Evolutionary conservation across 371 early-diverging fungal genomes (phyloP), one percentile per base, ranked within the genome.

Genomic region (Cokeromyces recurvatus): DNA sequence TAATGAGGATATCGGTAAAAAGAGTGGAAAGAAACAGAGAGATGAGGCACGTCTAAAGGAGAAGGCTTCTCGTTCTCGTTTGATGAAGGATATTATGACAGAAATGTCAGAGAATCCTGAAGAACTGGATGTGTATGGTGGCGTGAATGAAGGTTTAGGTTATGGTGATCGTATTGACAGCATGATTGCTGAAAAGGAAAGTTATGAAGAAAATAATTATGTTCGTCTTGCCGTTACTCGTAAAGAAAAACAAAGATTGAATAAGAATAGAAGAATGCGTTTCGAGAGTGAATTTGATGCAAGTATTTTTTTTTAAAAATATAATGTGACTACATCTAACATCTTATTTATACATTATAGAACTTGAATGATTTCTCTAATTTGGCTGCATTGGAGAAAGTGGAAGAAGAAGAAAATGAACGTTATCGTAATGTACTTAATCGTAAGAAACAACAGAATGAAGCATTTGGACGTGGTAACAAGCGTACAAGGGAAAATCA

Each of bases 161-260:
- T 62, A 52, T 31, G 71, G 73, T 48, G 79, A 79, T 35, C 66
- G 71, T 7, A 59, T 79, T 36, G 79, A 82, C 57, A 67, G 58
- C 40, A 47, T 72, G 38, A 65, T 84, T 53, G 66, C 63, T 14
- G 90, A 92, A 57, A 81, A 89, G 43, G 69, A 76, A 32, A 62
- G 71, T 20, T 93, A 87, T 55, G 97, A 97, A 71, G 94, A 95
- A 66, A 88, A 89, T 24, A 92, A 93, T 62, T 94, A 92, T 60
- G 81, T 85, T 36, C 85, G 97, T 50, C 62, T 93, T 25, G 69
- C 75, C 38, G 48, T 87, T 22, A 85, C 86, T 34, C 83, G 84
- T 57, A 86, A 88, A 63, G 91, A 94, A 46, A 78, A 85, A 67
- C 73, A 77, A 54, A 70, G 78, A 44, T 39, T 89, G 46, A 66